Evolutionary conservation across 2,329 filamentous ascomycete species (phyloP).

Genomic region (Lachnellula cervina): DNA sequence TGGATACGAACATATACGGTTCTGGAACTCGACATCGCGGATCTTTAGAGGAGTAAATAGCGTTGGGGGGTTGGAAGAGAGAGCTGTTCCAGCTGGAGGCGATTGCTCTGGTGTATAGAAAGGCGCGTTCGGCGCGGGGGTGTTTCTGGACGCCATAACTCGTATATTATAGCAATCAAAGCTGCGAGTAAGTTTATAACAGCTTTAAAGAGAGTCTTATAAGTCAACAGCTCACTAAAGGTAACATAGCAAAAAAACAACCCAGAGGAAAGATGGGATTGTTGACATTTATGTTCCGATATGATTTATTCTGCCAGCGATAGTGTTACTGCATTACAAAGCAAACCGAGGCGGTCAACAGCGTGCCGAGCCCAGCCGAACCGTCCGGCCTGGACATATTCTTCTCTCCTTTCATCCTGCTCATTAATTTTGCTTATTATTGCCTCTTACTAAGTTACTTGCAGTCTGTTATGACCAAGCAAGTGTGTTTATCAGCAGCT

Average conservation of each 20-base stretch:
- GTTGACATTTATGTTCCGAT: too few species aligned
- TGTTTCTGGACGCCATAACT: constrained; percentile 10
- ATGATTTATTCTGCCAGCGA: too few species aligned
- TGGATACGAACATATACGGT: constrained; percentile 35
- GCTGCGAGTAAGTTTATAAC: neutral
- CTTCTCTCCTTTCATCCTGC: neutral
- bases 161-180: neutral
- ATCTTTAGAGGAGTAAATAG: constrained; percentile 43
- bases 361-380: neutral
- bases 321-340: too few species aligned
- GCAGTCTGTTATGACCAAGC: neutral
- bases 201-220: neutral
- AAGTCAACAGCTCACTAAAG: too few species aligned
- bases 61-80: constrained; percentile 26
- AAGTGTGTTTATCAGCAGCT: neutral
- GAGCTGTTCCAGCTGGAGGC: constrained; percentile 28
- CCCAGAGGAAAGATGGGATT: too few species aligned
- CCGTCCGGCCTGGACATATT: neutral
- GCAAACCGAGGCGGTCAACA: too few species aligned
- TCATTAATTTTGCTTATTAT: neutral
- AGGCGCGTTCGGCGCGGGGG: constrained; percentile 20
- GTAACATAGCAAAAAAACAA: too few species aligned
- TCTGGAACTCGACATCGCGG: constrained; percentile 40
- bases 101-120: constrained; percentile 31
- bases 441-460: too few species aligned